Evolutionary conservation across 75 land plant species (phyloP).

Genomic region (Cupressus sempervirens): DNA sequence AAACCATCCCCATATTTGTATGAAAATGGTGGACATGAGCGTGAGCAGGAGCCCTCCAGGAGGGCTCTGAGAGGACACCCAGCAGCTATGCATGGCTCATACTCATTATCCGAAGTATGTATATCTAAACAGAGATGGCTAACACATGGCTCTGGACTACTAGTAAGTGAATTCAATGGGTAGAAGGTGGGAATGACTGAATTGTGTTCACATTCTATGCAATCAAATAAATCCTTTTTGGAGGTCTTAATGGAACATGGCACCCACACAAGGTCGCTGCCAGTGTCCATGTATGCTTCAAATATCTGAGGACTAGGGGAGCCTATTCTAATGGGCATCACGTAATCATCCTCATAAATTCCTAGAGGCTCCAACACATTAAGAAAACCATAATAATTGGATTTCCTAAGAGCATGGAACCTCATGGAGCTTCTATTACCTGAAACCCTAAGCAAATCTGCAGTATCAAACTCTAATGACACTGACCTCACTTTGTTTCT

Average conservation of each 20-base stretch:
- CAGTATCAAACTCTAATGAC: too few relatives aligned
- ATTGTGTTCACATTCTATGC: conserved; percentile 49
- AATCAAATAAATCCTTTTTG: conserved; percentile 21
- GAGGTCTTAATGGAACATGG: conserved; percentile 52
- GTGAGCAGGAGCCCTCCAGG: conserved; percentile 29
- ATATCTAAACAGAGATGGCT: conserved; percentile 14
- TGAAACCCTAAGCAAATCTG: too few relatives aligned
- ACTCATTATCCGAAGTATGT: conserved; percentile 38
- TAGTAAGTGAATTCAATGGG: conserved; percentile 12
- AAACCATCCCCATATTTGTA: conserved; percentile 64
- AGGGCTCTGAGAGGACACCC: conserved; percentile 34
- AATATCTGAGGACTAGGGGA: conserved; percentile 30
- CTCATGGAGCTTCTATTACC: neutral
- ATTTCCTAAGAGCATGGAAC: neutral
- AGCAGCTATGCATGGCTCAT: conserved; percentile 52
- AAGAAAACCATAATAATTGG: neutral
- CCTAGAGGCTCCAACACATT: neutral
- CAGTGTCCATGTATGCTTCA: conserved; percentile 78
- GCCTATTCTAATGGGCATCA: neutral
- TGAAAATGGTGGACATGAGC: conserved; percentile 49
- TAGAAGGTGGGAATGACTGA: conserved; percentile 12
- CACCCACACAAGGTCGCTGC: conserved; percentile 88
- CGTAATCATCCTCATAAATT: neutral
- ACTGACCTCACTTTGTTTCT: too few relatives aligned
- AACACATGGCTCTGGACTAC: conserved; percentile 21